Percentiles rank a stretch among this genome's conserved stretches.
Evolutionary conservation across 75 land plant genomes (phyloP).

Genomic region (Cryptomeria japonica): DNA sequence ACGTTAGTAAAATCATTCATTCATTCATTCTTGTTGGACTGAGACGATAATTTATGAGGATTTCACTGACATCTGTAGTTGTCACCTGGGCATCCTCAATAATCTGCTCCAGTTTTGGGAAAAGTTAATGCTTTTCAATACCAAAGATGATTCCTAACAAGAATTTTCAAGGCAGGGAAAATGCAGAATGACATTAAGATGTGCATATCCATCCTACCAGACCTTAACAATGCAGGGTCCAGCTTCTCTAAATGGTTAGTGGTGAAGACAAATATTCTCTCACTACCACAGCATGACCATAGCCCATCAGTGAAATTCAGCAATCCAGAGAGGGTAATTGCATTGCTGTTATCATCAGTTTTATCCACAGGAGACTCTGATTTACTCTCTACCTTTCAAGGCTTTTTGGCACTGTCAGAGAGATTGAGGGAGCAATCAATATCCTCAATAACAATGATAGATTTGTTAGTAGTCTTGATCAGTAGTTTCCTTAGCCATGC

Average conservation of each 20-base stretch:
- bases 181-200: constrained; percentile 75
- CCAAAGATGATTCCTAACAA: constrained; percentile 65
- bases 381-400: not conserved
- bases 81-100: constrained; percentile 59
- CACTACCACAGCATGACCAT: constrained; percentile 94
- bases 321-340: constrained; percentile 79
- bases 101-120: constrained; percentile 29
- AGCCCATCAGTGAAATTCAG: constrained; percentile 85
- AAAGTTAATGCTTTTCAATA: constrained; percentile 18
- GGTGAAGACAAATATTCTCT: constrained; percentile 86
- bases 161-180: constrained; percentile 58
- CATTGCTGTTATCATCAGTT: constrained; percentile 21
- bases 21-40: too few species aligned
- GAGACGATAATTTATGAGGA: constrained; percentile 50
- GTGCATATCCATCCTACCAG: constrained; percentile 95
- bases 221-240: constrained; percentile 73
- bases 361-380: not conserved
- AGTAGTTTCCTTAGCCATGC: constrained; percentile 72
- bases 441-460: constrained; percentile 87
- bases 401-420: constrained; percentile 14
- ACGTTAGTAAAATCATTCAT: too few species aligned
- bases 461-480: constrained; percentile 77
- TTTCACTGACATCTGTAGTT: constrained; percentile 73
- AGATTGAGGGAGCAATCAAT: constrained; percentile 80
- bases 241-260: constrained; percentile 89